Conservation (phyloP, 371 early-diverging fungal genomes). For the Mucor racemosus region DNA sequence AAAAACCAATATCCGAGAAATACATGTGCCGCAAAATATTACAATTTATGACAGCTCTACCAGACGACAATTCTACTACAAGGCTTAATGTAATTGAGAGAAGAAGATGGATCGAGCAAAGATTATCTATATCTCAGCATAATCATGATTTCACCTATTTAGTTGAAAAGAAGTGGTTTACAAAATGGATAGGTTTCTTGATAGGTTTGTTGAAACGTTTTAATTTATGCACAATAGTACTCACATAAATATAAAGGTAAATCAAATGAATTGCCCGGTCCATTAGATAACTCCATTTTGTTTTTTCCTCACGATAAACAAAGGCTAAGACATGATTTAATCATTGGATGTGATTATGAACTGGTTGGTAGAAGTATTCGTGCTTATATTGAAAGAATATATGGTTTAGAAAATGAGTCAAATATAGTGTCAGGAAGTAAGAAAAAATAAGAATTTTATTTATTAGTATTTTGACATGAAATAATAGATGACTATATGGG, state of each 20-base stretch:
- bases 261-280: constrained; percentile 9
- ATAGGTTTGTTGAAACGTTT: not conserved
- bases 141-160: constrained; percentile 10
- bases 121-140: not conserved
- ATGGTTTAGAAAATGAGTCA: constrained; percentile 12
- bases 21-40: constrained; percentile 4
- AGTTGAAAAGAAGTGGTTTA: constrained; percentile 18
- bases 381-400: constrained; percentile 17
- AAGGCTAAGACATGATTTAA: constrained; percentile 7
- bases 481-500: constrained; percentile 9
- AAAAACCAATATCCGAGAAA: constrained; percentile 12
- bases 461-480: not conserved
- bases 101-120: constrained; percentile 16
- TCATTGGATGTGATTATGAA: constrained; percentile 19
- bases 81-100: not conserved
- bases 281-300: constrained; percentile 15
- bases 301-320: not conserved
- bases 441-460: not conserved
- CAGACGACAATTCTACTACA: not conserved
- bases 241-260: not conserved
- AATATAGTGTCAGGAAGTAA: constrained; percentile 18
- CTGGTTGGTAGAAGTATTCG: constrained; percentile 9
- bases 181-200: constrained; percentile 13
- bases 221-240: too few species aligned
- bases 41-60: constrained; percentile 14